A percentile compares a stretch with the other conserved stretches of the same genome.
Conservation (phyloP, 139 green algal species). For the Chlorella vulgaris region DNA sequence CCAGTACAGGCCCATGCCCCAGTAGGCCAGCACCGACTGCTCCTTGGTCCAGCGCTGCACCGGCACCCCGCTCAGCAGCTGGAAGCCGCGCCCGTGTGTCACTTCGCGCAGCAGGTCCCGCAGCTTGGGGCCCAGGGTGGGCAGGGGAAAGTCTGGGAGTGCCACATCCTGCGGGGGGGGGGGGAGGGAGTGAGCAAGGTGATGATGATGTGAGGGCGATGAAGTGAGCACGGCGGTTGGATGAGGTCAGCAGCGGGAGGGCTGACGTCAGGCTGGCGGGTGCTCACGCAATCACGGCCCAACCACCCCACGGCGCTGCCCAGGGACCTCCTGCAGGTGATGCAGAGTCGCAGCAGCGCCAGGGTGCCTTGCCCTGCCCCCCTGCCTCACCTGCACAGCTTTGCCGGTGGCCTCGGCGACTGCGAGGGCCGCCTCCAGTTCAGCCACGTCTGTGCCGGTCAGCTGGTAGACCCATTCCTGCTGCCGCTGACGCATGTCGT, state of each 20-base stretch:
- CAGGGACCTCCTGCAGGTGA: no score
- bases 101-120: conserved; percentile 48
- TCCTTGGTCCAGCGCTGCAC: conserved; percentile 52
- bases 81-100: conserved; percentile 58
- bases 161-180: conserved; percentile 65
- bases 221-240: no score
- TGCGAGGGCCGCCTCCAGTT: conserved; percentile 46
- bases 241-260: no score
- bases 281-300: no score
- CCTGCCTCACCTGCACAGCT: conserved; percentile 39
- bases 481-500: conserved; percentile 16
- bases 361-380: not conserved
- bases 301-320: no score
- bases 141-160: conserved; percentile 42
- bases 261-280: no score
- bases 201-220: conserved; percentile 46
- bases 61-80: conserved; percentile 61
- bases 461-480: conserved; percentile 43
- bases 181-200: conserved; percentile 10
- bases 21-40: conserved; percentile 47
- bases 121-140: conserved; percentile 54
- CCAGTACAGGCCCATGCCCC: conserved; percentile 61
- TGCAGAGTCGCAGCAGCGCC: not conserved
- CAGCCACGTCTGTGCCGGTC: conserved; percentile 34
- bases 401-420: conserved; percentile 5